Evolutionary conservation across 2,329 filamentous ascomycete species (phyloP).

Genomic region (Claviceps sp.): DNA sequence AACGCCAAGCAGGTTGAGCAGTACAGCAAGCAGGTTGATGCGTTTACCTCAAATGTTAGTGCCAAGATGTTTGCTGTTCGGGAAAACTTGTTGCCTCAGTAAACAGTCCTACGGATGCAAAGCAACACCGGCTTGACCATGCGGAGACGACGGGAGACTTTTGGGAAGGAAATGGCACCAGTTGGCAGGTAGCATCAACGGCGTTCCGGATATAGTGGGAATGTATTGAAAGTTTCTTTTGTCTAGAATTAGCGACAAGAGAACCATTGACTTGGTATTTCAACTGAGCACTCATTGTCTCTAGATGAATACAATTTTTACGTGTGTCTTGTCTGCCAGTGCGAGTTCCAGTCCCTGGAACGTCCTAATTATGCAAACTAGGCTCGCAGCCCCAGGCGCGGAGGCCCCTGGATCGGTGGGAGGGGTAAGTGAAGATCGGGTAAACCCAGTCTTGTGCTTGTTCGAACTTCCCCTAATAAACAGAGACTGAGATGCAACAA

Average conservation of each 20-base stretch:
- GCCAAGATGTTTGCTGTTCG: conserved; percentile 98
- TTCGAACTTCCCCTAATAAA: too few species aligned
- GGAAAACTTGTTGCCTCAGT: conserved; percentile 49
- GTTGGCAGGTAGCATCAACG: conserved; percentile 26
- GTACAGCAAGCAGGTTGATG: conserved; percentile 93
- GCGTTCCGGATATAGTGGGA: conserved; percentile 27
- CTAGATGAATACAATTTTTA: not conserved
- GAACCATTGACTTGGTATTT: conserved; percentile 9
- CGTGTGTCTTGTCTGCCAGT: not conserved
- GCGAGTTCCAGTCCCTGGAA: too few species aligned
- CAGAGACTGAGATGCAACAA: too few species aligned
- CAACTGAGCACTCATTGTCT: not conserved
- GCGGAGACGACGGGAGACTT: conserved; percentile 6
- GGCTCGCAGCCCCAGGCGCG: too few species aligned
- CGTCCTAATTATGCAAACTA: too few species aligned
- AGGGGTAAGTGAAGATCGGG: too few species aligned
- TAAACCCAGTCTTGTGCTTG: too few species aligned
- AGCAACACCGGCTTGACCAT: not conserved
- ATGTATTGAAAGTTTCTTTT: conserved; percentile 21
- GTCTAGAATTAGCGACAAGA: conserved; percentile 22
- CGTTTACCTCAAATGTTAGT: conserved; percentile 80
- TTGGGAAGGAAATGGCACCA: conserved; percentile 16
- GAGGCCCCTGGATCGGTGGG: too few species aligned
- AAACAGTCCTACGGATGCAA: conserved; percentile 8
- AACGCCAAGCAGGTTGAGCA: conserved; percentile 95